Conservation (phyloP, 2,329 filamentous ascomycete species). For the Aureobasidium lini region DNA sequence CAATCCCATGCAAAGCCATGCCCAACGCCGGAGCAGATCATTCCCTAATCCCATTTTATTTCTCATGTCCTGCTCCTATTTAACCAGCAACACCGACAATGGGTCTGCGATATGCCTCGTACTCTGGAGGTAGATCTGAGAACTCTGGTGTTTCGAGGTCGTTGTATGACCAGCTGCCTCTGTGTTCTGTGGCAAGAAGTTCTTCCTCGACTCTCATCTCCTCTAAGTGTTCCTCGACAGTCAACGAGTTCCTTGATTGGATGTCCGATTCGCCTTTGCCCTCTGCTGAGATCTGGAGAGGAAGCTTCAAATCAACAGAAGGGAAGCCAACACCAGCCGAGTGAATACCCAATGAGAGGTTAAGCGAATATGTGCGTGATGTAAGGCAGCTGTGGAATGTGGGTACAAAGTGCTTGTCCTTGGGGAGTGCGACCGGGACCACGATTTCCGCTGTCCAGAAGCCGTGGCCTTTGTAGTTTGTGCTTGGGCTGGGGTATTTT, state of each 20-base stretch:
- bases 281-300: slow-evolving; percentile 36
- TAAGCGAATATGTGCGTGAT: slow-evolving; percentile 56
- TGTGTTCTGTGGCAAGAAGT: slow-evolving; percentile 23
- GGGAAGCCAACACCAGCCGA: slow-evolving; percentile 27
- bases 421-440: slow-evolving; percentile 55
- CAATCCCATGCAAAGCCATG: background rate
- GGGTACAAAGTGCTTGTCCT: slow-evolving; percentile 55
- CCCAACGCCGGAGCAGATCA: background rate
- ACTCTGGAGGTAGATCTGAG: background rate
- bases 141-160: background rate
- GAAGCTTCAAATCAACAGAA: slow-evolving; percentile 35
- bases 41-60: background rate
- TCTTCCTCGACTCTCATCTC: slow-evolving; percentile 23
- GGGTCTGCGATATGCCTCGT: background rate
- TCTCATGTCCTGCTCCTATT: background rate
- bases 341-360: slow-evolving; percentile 48
- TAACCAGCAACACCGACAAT: background rate
- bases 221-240: slow-evolving; percentile 19
- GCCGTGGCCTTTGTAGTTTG: slow-evolving; percentile 36
- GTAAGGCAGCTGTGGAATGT: slow-evolving; percentile 64
- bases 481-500: slow-evolving; percentile 29
- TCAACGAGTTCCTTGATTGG: slow-evolving; percentile 16
- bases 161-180: background rate
- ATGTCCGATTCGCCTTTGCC: slow-evolving; percentile 15
- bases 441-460: slow-evolving; percentile 58